phyloP scores from a whole-genome alignment of 2,329 filamentous ascomycete species.

The Xylariales sp. region DNA sequence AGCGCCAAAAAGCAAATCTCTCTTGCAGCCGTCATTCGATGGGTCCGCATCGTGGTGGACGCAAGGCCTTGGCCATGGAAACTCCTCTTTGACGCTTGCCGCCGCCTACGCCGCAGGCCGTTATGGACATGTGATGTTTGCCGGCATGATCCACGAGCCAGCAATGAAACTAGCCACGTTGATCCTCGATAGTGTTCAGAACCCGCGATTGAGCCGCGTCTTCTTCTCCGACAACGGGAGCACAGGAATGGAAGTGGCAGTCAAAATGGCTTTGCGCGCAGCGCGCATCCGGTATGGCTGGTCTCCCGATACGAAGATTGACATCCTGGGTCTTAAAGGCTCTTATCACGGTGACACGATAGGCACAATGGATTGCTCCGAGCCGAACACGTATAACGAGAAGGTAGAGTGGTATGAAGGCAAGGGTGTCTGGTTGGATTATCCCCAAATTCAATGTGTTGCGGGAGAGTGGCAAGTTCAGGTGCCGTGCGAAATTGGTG shows the following conservation, averaged over 20 bases:
- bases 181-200: slow-evolving; percentile 69
- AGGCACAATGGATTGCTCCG: slow-evolving; percentile 86
- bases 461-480: slow-evolving; percentile 74
- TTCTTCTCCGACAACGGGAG: slow-evolving; percentile 89
- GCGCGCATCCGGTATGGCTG: slow-evolving; percentile 74
- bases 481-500: slow-evolving; percentile 61
- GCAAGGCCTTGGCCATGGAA: slow-evolving; percentile 85
- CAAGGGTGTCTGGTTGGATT: slow-evolving; percentile 84
- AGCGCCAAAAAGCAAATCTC: slow-evolving; percentile 36
- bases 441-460: slow-evolving; percentile 75
- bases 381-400: slow-evolving; percentile 81
- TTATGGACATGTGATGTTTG: slow-evolving; percentile 92
- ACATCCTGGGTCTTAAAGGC: slow-evolving; percentile 79
- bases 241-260: slow-evolving; percentile 83
- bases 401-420: slow-evolving; percentile 89
- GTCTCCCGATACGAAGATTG: slow-evolving; percentile 67
- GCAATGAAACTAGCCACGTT: slow-evolving; percentile 75
- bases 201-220: slow-evolving; percentile 74
- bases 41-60: slow-evolving; percentile 94
- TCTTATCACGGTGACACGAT: slow-evolving; percentile 91
- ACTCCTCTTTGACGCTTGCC: slow-evolving; percentile 75
- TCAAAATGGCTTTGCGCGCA: slow-evolving; percentile 86
- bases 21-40: slow-evolving; percentile 77
- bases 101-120: slow-evolving; percentile 84
- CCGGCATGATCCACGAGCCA: slow-evolving; percentile 81